Evolutionary conservation across 2,329 filamentous ascomycete species (phyloP).

Genomic region (Thermoascus crustaceus): DNA sequence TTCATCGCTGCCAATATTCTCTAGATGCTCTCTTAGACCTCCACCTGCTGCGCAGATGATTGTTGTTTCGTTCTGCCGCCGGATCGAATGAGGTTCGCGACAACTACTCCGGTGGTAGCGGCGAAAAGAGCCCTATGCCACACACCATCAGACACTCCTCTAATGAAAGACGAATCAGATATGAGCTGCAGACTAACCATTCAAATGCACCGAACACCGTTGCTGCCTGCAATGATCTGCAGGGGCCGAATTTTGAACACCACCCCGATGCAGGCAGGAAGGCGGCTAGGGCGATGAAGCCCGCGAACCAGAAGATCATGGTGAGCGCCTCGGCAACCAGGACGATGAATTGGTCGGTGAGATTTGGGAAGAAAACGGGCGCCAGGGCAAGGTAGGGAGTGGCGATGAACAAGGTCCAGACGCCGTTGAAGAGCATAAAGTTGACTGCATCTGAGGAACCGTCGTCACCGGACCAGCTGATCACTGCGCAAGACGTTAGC

Average conservation of each 20-base stretch:
- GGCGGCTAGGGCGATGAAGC: constrained; percentile 68
- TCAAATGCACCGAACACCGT: constrained; percentile 42
- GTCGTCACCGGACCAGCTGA: constrained; percentile 41
- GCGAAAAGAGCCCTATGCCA: constrained; percentile 7
- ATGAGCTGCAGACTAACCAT: constrained; percentile 40
- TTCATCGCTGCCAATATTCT: too few relatives aligned
- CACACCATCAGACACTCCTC: neutral
- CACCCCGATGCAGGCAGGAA: constrained; percentile 49
- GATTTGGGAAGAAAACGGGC: constrained; percentile 52
- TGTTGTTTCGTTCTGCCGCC: neutral
- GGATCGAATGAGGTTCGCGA: constrained; percentile 4
- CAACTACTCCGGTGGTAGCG: constrained; percentile 6
- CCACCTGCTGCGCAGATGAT: neutral
- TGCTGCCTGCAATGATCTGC: constrained; percentile 50
- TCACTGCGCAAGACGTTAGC: constrained; percentile 39
- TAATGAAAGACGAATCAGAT: constrained; percentile 11
- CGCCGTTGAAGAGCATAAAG: constrained; percentile 70
- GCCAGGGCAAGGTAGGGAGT: constrained; percentile 62
- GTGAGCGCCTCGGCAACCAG: constrained; percentile 63
- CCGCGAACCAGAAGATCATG: constrained; percentile 83
- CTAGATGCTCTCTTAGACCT: too few relatives aligned
- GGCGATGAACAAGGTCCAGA: constrained; percentile 65
- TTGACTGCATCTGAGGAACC: constrained; percentile 52
- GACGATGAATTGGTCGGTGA: constrained; percentile 58
- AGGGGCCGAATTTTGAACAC: constrained; percentile 46